A percentile compares a stretch with the other conserved stretches of the same genome.
Evolutionary conservation across 148 eudicot genomes (phyloP).

Genomic region (Cornus suecica): DNA sequence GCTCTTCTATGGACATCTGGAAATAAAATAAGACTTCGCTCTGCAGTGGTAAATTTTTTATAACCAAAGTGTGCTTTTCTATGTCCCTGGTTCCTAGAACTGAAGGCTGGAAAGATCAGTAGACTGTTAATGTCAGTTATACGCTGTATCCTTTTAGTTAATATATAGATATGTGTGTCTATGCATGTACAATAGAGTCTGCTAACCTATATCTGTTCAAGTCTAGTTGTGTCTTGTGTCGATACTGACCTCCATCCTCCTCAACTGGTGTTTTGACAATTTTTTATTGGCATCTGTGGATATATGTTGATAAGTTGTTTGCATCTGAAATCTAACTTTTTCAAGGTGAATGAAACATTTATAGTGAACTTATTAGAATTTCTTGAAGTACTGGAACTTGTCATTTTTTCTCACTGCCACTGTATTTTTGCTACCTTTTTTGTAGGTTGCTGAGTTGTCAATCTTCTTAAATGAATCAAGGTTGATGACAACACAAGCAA

Average conservation of each 20-base stretch:
- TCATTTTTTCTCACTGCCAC: not conserved
- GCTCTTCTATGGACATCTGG: constrained; percentile 34
- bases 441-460: constrained; percentile 46
- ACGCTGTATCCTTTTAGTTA: not conserved
- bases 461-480: constrained; percentile 37
- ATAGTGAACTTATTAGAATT: not conserved
- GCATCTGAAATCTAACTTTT: constrained; percentile 2
- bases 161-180: too few relatives aligned
- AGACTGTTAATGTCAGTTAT: not conserved
- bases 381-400: not conserved
- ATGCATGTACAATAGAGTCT: constrained; percentile 3
- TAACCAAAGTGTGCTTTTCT: too few relatives aligned
- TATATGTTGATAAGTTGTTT: too few relatives aligned
- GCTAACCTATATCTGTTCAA: not conserved
- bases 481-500: constrained; percentile 46
- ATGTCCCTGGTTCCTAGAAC: not conserved
- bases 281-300: constrained; percentile 5
- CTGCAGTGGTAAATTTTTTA: constrained; percentile 36
- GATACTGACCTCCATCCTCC: not conserved
- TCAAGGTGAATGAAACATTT: not conserved
- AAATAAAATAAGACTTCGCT: constrained; percentile 32
- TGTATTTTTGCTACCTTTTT: constrained; percentile 7
- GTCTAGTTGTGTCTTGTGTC: constrained; percentile 1
- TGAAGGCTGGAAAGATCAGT: not conserved
- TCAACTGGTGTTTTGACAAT: not conserved